Conservation (phyloP, 164 flowering plant genomes). For the Piper longum region DNA sequence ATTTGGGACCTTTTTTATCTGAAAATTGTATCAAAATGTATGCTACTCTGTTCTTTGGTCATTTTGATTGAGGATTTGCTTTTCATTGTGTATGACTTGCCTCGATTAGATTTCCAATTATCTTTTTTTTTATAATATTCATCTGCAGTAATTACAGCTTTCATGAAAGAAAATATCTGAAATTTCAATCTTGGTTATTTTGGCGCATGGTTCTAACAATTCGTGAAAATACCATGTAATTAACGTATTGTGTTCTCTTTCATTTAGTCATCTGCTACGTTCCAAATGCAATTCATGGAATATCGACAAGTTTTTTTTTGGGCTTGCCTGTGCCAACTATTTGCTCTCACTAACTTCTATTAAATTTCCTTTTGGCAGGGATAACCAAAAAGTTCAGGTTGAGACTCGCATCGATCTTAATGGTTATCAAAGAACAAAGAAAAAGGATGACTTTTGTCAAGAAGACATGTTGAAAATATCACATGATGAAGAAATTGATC, state of each 20-base stretch:
- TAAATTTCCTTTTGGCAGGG: not conserved
- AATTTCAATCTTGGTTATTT: too few species aligned
- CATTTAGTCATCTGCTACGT: not conserved
- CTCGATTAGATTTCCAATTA: too few species aligned
- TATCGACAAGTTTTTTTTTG: too few species aligned
- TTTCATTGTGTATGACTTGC: too few species aligned
- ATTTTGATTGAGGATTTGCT: too few species aligned
- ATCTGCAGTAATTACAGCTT: too few species aligned
- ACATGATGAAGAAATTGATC: constrained; percentile 48
- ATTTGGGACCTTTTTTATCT: too few species aligned
- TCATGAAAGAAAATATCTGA: too few species aligned
- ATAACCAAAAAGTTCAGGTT: not conserved
- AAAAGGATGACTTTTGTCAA: constrained; percentile 15
- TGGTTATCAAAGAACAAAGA: constrained; percentile 33
- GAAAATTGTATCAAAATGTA: too few species aligned
- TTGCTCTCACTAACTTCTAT: too few species aligned
- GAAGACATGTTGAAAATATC: constrained; percentile 27
- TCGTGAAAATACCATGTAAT: not conserved
- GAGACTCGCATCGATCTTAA: constrained; percentile 38
- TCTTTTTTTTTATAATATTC: too few species aligned
- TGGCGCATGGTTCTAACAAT: not conserved
- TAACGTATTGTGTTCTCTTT: not conserved
- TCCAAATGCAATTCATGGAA: not conserved
- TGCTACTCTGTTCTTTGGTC: too few species aligned
- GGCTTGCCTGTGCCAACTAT: not conserved